A percentile compares a stretch with the other conserved stretches of the same genome.
Conservation (phyloP, 2,329 filamentous ascomycete species). For the Beauveria asiatica region DNA sequence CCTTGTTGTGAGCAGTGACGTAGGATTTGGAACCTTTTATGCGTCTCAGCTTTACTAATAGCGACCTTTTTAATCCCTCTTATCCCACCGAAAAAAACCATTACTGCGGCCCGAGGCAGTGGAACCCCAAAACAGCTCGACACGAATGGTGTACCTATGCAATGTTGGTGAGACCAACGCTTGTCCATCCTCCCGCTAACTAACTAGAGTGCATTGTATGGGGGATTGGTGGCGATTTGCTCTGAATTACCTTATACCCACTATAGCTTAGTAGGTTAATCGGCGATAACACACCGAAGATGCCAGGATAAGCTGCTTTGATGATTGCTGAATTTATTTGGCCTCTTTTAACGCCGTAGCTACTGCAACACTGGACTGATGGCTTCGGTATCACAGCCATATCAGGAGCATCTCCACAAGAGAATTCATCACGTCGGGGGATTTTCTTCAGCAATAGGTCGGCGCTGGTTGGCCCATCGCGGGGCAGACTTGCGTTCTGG, state of each 20-base stretch:
- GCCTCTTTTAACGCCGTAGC: too few species aligned
- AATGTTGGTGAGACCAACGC: neutral
- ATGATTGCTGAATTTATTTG: too few species aligned
- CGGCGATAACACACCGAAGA: neutral
- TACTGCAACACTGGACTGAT: too few species aligned
- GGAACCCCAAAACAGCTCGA: neutral
- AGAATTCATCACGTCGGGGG: neutral
- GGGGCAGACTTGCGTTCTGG: neutral
- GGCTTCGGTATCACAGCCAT: neutral
- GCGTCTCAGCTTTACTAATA: neutral
- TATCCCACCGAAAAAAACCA: neutral
- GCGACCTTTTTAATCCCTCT: neutral
- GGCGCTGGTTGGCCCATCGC: neutral
- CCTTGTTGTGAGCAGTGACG: neutral
- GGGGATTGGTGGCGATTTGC: too few species aligned
- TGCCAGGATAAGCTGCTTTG: too few species aligned
- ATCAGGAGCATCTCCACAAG: neutral
- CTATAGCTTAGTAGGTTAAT: too few species aligned
- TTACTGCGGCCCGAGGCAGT: neutral
- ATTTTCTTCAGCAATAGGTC: neutral
- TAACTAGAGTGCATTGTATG: too few species aligned
- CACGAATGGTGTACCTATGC: neutral
- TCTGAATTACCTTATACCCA: too few species aligned
- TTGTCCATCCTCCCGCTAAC: neutral
- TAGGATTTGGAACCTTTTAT: neutral